phyloP scores from a whole-genome alignment of 2,329 filamentous ascomycete species.

The Penicillium sp. region DNA sequence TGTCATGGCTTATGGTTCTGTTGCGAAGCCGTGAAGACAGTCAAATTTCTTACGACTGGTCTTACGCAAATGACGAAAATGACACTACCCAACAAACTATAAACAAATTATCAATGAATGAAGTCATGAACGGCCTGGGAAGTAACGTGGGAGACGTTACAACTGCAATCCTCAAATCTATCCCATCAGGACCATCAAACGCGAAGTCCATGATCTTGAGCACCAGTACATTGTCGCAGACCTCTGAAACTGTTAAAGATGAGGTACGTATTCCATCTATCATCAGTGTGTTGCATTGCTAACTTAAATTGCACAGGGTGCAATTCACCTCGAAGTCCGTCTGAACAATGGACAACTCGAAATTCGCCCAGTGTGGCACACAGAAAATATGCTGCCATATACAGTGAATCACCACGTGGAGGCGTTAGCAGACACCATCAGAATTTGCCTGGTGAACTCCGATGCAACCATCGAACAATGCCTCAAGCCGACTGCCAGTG shows the following conservation, averaged over 20 bases:
- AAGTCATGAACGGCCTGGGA: constrained; percentile 37
- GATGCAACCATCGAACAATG: constrained; percentile 32
- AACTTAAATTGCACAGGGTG: constrained; percentile 23
- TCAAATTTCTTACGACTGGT: constrained; percentile 43
- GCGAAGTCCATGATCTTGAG: constrained; percentile 25
- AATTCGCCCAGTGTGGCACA: constrained; percentile 46
- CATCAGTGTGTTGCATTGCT: background rate
- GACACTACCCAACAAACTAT: constrained; percentile 12
- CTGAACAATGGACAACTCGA: constrained; percentile 31
- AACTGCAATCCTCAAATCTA: constrained; percentile 29
- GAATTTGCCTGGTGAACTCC: constrained; percentile 34
- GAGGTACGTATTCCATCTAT: constrained; percentile 17
- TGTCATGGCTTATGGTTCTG: constrained; percentile 50
- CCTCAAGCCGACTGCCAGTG: constrained; percentile 35
- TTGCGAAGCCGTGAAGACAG: constrained; percentile 45
- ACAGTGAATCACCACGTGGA: constrained; percentile 48
- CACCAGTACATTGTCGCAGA: constrained; percentile 21
- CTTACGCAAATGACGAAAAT: constrained; percentile 26
- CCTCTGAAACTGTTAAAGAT: constrained; percentile 19
- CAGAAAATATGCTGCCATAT: constrained; percentile 44
- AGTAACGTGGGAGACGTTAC: constrained; percentile 30
- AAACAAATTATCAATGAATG: constrained; percentile 30
- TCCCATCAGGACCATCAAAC: constrained; percentile 12
- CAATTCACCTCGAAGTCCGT: constrained; percentile 35
- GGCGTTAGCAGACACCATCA: constrained; percentile 45